Base-by-base conservation (phyloP, 2,329 filamentous ascomycete genomes). In the Aspergillus pseudotamarii region DNA sequence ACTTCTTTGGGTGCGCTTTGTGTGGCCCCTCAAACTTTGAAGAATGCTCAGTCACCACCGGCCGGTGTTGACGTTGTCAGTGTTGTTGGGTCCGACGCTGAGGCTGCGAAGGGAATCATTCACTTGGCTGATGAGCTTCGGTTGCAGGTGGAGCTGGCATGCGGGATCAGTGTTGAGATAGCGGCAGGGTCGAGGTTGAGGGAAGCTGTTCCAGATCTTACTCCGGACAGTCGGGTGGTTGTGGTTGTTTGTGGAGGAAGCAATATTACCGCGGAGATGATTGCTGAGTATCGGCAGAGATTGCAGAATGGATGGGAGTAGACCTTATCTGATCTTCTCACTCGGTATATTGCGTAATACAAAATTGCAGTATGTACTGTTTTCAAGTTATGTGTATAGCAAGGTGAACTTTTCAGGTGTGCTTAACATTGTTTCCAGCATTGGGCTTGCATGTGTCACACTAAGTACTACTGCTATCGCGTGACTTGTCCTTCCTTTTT, bases 121-220 rank as follows among this genome's bases (percentile, higher is more conserved):
- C 82, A 86, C 11, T 88, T 97, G 67, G 89, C 92, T 9, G 91
- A 97, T 69, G 92, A 96, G 66, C 89, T 91, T 69, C 82, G 89
- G 38, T 80, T 94, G 66, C 80, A 96, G 66, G 91, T 96, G 6
- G 94, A 97, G 80, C 81, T 89, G 36, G 88, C 92, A 0, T 96
- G 93, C 75, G 93, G 93, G 0, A 93, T 94, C 5, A 90, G 89
- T 57, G 78, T 96, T 21, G 91, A 77, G 56, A 65, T 73, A 63
- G 76, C 68, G 9, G 38, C 70, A n/a, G 66, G 64, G 23, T 57
- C 60, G 26, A 62, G 60, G 54, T 60, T 78, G 56, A 73, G 65
- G 60, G 66, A 74, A 38, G 64, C 64, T 4, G 60, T 76, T 16
- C 67, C 69, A 21, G 70, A 70, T 34, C 60, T 78, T 9, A 65